Percentiles rank a stretch among this genome's conserved stretches.
Evolutionary conservation across 202 grass and related monocot genomes (phyloP).

Genomic region (Setaria viridis): DNA sequence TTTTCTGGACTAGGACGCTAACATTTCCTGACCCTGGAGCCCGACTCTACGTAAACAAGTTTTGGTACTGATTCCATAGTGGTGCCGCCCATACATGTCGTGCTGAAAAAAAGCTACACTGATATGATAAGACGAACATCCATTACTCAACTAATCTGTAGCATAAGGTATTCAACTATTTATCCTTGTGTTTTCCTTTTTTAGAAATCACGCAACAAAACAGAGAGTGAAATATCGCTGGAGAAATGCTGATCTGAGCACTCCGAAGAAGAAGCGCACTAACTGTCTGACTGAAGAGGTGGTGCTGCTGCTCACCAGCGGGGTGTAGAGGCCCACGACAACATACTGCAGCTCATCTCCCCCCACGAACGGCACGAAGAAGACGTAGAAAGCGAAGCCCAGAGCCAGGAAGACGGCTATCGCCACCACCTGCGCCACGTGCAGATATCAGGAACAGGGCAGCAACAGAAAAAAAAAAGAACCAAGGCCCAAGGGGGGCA

Average conservation of each 20-base stretch:
- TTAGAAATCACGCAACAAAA: background rate
- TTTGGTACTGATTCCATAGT: background rate
- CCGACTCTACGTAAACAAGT: background rate
- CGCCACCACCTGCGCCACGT: conserved; percentile 66
- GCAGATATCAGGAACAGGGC: conserved; percentile 17
- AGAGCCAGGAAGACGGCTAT: conserved; percentile 80
- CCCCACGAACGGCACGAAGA: conserved; percentile 80
- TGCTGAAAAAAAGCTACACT: too few species aligned
- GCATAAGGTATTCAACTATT: background rate
- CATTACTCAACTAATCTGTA: background rate
- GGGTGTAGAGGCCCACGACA: conserved; percentile 70
- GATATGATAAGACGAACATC: background rate
- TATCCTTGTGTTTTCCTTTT: background rate
- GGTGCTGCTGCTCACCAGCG: conserved; percentile 53
- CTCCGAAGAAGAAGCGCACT: background rate
- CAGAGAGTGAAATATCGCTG: background rate
- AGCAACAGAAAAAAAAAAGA: conserved; percentile 21
- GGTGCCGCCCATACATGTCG: background rate
- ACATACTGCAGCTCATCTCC: conserved; percentile 58
- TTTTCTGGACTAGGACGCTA: background rate
- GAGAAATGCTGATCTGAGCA: conserved; percentile 6
- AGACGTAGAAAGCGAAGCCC: conserved; percentile 84
- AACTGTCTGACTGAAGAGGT: background rate
- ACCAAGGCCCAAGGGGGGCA: background rate
- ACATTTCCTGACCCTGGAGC: too few species aligned